Conservation (phyloP, 1,284 basidiomycete species). For the Naganishia albida region DNA sequence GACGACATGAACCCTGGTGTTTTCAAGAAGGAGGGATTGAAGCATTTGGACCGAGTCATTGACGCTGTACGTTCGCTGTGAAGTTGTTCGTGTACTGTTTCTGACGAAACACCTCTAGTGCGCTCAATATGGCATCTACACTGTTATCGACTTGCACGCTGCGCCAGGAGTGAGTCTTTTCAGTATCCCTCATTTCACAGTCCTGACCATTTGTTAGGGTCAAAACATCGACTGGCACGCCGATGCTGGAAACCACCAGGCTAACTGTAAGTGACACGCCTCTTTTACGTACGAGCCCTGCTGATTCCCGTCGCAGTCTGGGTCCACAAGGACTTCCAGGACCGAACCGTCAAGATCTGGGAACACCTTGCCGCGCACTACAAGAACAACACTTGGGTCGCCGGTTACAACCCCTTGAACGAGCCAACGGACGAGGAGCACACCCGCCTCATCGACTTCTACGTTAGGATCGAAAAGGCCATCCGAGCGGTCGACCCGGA, state of each 20-base stretch:
- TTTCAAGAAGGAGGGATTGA: slow-evolving; percentile 49
- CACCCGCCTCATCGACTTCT: slow-evolving; percentile 61
- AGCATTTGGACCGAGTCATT: slow-evolving; percentile 50
- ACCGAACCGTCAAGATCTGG: slow-evolving; percentile 70
- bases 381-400: slow-evolving; percentile 65
- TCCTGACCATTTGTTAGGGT: slow-evolving; percentile 26
- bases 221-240: slow-evolving; percentile 53
- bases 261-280: slow-evolving; percentile 41
- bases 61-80: slow-evolving; percentile 39
- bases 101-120: slow-evolving; percentile 35
- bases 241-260: slow-evolving; percentile 45
- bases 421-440: slow-evolving; percentile 66
- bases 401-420: slow-evolving; percentile 70
- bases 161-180: slow-evolving; percentile 42
- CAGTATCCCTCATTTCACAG: neutral
- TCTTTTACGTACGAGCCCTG: neutral
- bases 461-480: slow-evolving; percentile 65
- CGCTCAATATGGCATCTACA: slow-evolving; percentile 51
- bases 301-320: slow-evolving; percentile 57
- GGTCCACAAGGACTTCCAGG: slow-evolving; percentile 74
- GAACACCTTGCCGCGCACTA: slow-evolving; percentile 66
- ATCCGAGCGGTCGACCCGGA: slow-evolving; percentile 66
- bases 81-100: neutral
- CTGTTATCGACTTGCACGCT: slow-evolving; percentile 52
- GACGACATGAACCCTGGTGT: slow-evolving; percentile 50